Evolutionary conservation across 2,329 filamentous ascomycete genomes (phyloP).

Genomic region (Cadophora sp.): DNA sequence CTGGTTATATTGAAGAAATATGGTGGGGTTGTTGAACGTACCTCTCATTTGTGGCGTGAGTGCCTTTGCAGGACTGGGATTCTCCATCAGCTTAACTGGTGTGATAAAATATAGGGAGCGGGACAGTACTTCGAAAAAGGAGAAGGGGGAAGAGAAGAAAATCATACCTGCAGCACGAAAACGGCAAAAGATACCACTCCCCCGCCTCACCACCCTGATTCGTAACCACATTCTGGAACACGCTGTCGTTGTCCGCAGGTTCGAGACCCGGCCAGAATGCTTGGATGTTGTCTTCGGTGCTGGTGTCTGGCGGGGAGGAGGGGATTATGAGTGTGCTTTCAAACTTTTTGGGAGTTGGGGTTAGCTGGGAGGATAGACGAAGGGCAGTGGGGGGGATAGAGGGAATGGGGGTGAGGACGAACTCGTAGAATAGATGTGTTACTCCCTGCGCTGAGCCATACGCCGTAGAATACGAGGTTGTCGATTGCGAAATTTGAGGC

Average conservation of each 20-base stretch:
- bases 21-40: background rate
- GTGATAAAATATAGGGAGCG: no score
- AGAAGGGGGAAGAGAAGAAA: no score
- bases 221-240: slow-evolving; percentile 35
- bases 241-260: slow-evolving; percentile 7
- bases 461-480: slow-evolving; percentile 26
- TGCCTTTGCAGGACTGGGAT: slow-evolving; percentile 22
- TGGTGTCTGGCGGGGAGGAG: slow-evolving; percentile 16
- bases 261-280: slow-evolving; percentile 55
- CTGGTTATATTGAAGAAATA: background rate
- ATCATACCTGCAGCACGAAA: slow-evolving; percentile 32
- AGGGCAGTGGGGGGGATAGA: no score
- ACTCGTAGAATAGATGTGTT: slow-evolving; percentile 14
- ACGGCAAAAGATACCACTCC: slow-evolving; percentile 33
- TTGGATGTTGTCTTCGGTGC: slow-evolving; percentile 57
- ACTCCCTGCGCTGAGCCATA: slow-evolving; percentile 18
- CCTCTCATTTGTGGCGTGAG: slow-evolving; percentile 23
- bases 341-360: slow-evolving; percentile 17
- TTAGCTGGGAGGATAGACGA: background rate
- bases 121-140: no score
- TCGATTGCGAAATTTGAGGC: background rate
- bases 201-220: slow-evolving; percentile 25
- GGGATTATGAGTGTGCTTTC: slow-evolving; percentile 35
- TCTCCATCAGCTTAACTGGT: background rate
- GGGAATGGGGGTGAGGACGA: background rate